Evolutionary conservation across 352 stramenopile genomes (phyloP).

Genomic region (Globisporangium cederbergense): DNA sequence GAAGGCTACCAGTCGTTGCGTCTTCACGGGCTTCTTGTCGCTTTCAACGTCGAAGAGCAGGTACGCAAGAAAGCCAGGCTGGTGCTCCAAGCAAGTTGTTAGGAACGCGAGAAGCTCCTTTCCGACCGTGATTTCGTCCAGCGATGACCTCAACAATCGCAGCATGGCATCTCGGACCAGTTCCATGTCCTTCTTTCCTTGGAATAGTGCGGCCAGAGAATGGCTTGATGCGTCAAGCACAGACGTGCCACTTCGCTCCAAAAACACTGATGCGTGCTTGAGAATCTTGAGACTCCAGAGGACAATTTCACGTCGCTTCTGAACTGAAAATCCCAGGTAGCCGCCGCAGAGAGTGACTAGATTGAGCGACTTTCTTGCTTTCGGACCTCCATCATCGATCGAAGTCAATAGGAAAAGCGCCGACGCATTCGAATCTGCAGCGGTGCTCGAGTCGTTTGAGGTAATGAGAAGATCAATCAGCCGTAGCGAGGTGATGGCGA

Average conservation of each 20-base stretch:
- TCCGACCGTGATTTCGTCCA: constrained; percentile 20
- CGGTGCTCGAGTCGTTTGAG: constrained; percentile 1
- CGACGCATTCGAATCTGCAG: constrained; percentile 6
- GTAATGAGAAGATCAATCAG: constrained; percentile 41
- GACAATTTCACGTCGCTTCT: constrained; percentile 33
- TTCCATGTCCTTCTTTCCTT: constrained; percentile 34
- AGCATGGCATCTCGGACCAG: constrained; percentile 39
- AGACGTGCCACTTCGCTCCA: constrained; percentile 10
- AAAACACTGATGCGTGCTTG: constrained; percentile 31
- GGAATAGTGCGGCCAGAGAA: constrained; percentile 53
- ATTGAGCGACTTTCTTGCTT: constrained; percentile 37
- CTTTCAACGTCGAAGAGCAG: constrained; percentile 39
- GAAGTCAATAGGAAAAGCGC: constrained; percentile 35
- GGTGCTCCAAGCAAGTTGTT: constrained; percentile 48
- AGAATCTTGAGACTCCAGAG: constrained; percentile 51
- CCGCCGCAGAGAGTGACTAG: constrained; percentile 48
- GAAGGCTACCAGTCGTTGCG: constrained; percentile 32
- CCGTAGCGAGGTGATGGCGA: constrained; percentile 43
- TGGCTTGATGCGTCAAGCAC: constrained; percentile 23
- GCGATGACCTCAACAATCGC: constrained; percentile 29
- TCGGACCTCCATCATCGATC: constrained; percentile 40
- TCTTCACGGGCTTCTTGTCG: constrained; percentile 17
- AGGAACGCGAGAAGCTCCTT: constrained; percentile 54
- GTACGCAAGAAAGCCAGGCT: constrained; percentile 57
- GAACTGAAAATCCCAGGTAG: constrained; percentile 47